phyloP scores from a whole-genome alignment of 2,329 filamentous ascomycete species.

The Thielaviopsis ethacetica region DNA sequence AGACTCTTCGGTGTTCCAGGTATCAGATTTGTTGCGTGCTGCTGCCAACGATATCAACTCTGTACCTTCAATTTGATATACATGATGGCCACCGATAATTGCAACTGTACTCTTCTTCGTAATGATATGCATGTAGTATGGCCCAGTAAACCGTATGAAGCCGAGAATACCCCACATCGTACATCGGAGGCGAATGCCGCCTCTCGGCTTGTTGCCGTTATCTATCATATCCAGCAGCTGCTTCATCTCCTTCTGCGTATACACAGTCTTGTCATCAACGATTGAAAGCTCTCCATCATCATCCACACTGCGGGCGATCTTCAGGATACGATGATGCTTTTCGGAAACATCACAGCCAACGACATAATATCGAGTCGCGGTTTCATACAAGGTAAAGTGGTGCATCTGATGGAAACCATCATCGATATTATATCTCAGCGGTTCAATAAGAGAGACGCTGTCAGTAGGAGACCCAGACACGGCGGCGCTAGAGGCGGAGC shows the following conservation, averaged over 20 bases:
- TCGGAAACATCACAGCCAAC: constrained; percentile 86
- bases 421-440: no score
- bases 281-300: constrained; percentile 54
- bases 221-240: constrained; percentile 88
- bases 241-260: constrained; percentile 82
- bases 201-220: constrained; percentile 80
- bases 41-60: constrained; percentile 79
- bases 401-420: constrained; percentile 38
- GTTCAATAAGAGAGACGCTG: no score
- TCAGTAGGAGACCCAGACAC: no score
- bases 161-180: constrained; percentile 88
- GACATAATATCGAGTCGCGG: constrained; percentile 81
- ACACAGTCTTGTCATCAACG: constrained; percentile 87
- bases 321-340: constrained; percentile 74
- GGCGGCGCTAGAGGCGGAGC: no score
- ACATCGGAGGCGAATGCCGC: constrained; percentile 76
- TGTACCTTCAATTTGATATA: constrained; percentile 89
- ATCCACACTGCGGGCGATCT: constrained; percentile 81
- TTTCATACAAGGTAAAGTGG: constrained; percentile 96
- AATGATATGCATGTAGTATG: constrained; percentile 93
- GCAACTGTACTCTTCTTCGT: constrained; percentile 93
- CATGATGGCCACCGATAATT: constrained; percentile 87
- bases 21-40: constrained; percentile 58
- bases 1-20: constrained; percentile 69
- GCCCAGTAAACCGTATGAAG: constrained; percentile 89